A percentile compares a stretch with the other conserved stretches of the same genome.
phyloP scores from a whole-genome alignment of 2,329 filamentous ascomycete genomes.

The Xylaria sp. region DNA sequence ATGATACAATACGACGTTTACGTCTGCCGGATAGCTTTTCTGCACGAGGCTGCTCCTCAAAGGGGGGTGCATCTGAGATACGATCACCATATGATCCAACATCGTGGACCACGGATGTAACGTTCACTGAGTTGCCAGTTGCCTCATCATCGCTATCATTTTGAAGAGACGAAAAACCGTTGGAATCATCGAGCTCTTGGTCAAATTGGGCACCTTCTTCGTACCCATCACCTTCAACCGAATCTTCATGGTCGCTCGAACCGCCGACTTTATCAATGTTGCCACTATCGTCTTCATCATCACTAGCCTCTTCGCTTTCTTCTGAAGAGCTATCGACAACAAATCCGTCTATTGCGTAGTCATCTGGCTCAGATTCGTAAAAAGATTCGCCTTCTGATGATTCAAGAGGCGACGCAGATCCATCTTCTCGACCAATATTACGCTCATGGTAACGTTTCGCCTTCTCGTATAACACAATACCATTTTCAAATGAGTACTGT shows the following conservation, averaged over 20 bases:
- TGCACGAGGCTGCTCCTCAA: constrained; percentile 34
- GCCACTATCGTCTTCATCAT: constrained; percentile 43
- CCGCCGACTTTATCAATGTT: constrained; percentile 37
- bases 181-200: constrained; percentile 36
- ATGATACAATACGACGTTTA: constrained; percentile 44
- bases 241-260: constrained; percentile 3
- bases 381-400: constrained; percentile 15
- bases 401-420: constrained; percentile 3
- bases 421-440: constrained; percentile 7
- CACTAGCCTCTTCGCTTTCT: constrained; percentile 23
- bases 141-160: constrained; percentile 26
- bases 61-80: constrained; percentile 29
- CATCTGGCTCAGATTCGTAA: constrained; percentile 34
- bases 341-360: constrained; percentile 43
- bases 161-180: constrained; percentile 43
- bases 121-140: constrained; percentile 22
- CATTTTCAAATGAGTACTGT: background rate
- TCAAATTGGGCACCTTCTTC: constrained; percentile 19
- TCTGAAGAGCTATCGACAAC: constrained; percentile 30
- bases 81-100: constrained; percentile 33
- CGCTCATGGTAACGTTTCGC: constrained; percentile 26
- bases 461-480: constrained; percentile 5
- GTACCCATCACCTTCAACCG: constrained; percentile 19
- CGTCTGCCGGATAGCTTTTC: constrained; percentile 12
- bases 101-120: constrained; percentile 39